Percentiles rank a stretch among this genome's conserved stretches.
These are phyloP conservation scores for Tuber calosporum DNA, from an alignment of 495 filamentous ascomycete species.

Conservation along the genomic window DNA sequence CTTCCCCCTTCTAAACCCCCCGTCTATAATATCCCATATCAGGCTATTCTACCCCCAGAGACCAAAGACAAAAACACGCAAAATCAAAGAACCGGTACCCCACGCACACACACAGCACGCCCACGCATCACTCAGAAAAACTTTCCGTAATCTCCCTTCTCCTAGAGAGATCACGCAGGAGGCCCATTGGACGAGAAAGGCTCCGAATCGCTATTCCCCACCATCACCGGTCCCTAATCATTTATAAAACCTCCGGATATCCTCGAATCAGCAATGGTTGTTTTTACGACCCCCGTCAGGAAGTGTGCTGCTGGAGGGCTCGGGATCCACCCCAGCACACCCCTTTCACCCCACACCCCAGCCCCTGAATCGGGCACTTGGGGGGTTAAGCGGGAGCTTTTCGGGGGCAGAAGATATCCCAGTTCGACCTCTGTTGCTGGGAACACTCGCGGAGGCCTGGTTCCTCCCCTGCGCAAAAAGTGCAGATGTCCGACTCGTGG, in stretches of 20 bases:
- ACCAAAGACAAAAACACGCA: neutral
- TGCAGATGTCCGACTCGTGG: neutral
- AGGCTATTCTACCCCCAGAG: neutral
- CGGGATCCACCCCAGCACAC: neutral
- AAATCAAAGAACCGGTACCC: too few species aligned
- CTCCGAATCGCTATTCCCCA: neutral
- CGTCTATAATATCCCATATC: neutral
- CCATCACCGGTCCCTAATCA: neutral
- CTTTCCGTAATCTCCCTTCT: neutral
- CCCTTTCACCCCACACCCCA: neutral
- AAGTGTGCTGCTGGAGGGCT: neutral
- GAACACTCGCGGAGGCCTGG: neutral
- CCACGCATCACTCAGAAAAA: neutral
- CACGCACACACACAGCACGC: neutral
- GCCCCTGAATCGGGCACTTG: neutral
- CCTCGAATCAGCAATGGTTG: neutral
- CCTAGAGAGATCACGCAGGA: neutral
- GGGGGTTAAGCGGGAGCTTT: neutral
- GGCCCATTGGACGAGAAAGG: neutral
- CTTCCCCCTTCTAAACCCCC: neutral
- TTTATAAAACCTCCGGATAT: neutral
- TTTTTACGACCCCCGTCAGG: neutral
- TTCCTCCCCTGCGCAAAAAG: neutral
- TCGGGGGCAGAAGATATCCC: neutral
- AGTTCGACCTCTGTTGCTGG: neutral